Percentiles rank a stretch among this genome's conserved stretches.
phyloP scores from a whole-genome alignment of 208 protist species.

The Acanthamoeba castellanii region DNA sequence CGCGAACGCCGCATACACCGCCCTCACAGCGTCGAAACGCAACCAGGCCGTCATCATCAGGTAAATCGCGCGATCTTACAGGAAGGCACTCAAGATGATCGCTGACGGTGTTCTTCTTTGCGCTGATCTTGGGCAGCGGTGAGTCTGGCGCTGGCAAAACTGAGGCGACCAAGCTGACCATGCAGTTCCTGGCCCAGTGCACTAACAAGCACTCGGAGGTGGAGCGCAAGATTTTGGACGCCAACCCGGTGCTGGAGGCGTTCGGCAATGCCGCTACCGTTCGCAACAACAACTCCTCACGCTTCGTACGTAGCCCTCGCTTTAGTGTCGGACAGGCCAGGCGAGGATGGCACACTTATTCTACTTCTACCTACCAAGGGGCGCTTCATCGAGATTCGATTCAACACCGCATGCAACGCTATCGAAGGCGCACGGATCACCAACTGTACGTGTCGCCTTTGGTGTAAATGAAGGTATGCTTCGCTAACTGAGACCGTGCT shows the following conservation, averaged over 20 bases:
- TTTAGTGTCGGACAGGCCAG: too few species aligned
- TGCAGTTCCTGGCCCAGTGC: slow-evolving; percentile 86
- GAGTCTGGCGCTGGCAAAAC: slow-evolving; percentile 89
- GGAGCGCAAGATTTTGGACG: slow-evolving; percentile 86
- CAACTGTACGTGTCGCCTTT: slow-evolving; percentile 70
- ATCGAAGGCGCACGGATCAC: slow-evolving; percentile 76
- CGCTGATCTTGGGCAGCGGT: slow-evolving; percentile 62
- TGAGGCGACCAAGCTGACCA: slow-evolving; percentile 89
- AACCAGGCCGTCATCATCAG: slow-evolving; percentile 85
- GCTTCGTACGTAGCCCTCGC: slow-evolving; percentile 80
- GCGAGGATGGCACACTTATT: too few species aligned
- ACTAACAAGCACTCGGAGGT: not conserved
- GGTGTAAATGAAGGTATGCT: not conserved
- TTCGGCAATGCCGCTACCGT: slow-evolving; percentile 87
- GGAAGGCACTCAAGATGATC: too few species aligned
- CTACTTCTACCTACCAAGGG: slow-evolving; percentile 49
- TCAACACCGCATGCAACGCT: slow-evolving; percentile 78
- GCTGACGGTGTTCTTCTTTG: too few species aligned
- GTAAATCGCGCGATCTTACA: not conserved
- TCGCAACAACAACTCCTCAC: slow-evolving; percentile 89
- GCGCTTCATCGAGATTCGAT: slow-evolving; percentile 86
- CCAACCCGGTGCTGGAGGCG: slow-evolving; percentile 84
- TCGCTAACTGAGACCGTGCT: not conserved
- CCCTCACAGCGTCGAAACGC: slow-evolving; percentile 72
- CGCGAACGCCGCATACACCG: slow-evolving; percentile 79